Conservation (phyloP, 371 early-diverging fungal genomes). For the Fennellomyces sp. region DNA sequence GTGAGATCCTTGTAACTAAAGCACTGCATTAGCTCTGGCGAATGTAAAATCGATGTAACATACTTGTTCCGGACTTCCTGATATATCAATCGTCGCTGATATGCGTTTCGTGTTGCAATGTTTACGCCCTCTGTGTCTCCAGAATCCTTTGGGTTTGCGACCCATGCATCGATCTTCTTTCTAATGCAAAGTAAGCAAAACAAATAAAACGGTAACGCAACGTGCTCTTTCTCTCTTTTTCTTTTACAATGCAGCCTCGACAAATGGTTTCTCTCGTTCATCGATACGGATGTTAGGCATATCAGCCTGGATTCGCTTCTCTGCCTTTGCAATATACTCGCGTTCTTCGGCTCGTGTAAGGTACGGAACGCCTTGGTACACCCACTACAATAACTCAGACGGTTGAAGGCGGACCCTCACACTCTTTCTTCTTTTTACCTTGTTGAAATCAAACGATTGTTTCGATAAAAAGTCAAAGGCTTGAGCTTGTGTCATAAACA, state of each 20-base stretch:
- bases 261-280: slow-evolving; percentile 58
- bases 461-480: slow-evolving; percentile 80
- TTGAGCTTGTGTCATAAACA: slow-evolving; percentile 70
- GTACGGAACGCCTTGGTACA: slow-evolving; percentile 78
- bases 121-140: slow-evolving; percentile 44
- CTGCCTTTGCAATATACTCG: slow-evolving; percentile 46
- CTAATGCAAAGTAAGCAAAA: slow-evolving; percentile 19
- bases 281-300: slow-evolving; percentile 67
- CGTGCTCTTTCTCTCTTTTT: too few relatives aligned
- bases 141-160: slow-evolving; percentile 27
- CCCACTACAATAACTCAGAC: slow-evolving; percentile 34
- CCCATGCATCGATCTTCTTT: slow-evolving; percentile 50
- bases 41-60: neutral
- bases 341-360: slow-evolving; percentile 68
- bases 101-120: slow-evolving; percentile 53
- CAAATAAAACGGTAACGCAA: too few relatives aligned
- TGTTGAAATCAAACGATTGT: slow-evolving; percentile 86
- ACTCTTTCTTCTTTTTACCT: slow-evolving; percentile 22
- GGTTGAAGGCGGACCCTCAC: neutral
- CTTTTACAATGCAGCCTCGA: slow-evolving; percentile 46
- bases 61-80: slow-evolving; percentile 70
- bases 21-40: neutral
- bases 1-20: slow-evolving; percentile 40
- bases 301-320: slow-evolving; percentile 45
- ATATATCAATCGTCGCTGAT: slow-evolving; percentile 67